These are phyloP conservation scores for Daldinia childiae DNA, from an alignment of 495 filamentous ascomycete species.

Conservation along the genomic window DNA sequence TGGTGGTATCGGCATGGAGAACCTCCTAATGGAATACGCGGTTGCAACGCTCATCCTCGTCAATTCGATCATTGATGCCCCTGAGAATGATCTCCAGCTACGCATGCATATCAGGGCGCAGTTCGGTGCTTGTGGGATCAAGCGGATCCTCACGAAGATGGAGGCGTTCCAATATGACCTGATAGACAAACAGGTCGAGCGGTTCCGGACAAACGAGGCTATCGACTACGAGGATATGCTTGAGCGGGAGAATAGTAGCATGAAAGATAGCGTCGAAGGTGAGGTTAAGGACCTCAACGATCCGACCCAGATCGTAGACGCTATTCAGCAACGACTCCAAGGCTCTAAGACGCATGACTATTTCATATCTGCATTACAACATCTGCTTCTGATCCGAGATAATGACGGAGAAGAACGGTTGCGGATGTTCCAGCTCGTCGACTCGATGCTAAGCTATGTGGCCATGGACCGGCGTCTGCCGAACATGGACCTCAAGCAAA, in stretches of 20 bases:
- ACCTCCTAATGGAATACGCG: conserved; percentile 98
- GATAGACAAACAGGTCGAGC: conserved; percentile 97
- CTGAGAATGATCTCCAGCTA: conserved; percentile 86
- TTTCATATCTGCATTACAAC: conserved; percentile 94
- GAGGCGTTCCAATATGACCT: conserved; percentile 98
- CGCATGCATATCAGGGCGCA: conserved; percentile 95
- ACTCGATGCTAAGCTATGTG: conserved; percentile 97
- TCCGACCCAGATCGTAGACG: conserved; percentile 90
- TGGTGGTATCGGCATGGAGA: conserved; percentile 98
- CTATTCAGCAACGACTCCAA: conserved; percentile 86
- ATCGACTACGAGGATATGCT: conserved; percentile 98
- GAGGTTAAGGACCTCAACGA: conserved; percentile 95
- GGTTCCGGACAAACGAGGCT: conserved; percentile 90
- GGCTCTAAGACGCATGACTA: conserved; percentile 90
- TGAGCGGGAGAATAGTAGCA: conserved; percentile 87
- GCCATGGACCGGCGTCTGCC: conserved; percentile 97
- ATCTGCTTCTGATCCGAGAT: conserved; percentile 91
- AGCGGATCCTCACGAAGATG: conserved; percentile 95
- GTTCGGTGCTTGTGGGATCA: conserved; percentile 95
- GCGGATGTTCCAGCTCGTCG: conserved; percentile 97
- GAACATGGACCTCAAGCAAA: conserved; percentile 97
- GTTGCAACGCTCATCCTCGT: conserved; percentile 93
- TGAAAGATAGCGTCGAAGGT: conserved; percentile 88
- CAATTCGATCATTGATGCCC: conserved; percentile 95
- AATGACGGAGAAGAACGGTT: conserved; percentile 92